Evolutionary conservation across 1,284 basidiomycete species (phyloP), one percentile per base, ranked within the genome.

Genomic region (Sphagnurus paluster): DNA sequence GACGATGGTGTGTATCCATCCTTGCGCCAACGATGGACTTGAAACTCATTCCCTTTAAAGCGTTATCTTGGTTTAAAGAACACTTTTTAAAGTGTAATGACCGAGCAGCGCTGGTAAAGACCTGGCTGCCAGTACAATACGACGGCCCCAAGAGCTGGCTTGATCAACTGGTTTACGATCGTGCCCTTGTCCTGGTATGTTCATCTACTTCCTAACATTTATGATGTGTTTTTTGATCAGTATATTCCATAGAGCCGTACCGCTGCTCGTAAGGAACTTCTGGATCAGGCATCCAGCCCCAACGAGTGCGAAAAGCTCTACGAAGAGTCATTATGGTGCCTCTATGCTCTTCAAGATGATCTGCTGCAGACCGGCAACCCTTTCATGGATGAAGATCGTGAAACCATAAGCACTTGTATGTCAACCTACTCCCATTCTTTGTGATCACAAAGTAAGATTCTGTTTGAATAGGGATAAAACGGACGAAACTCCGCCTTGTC

Each of bases 261-360:
- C 3, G 94, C 93, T 33, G 96, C 96, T 0, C 79, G 89, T 21
- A 92, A 94, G 60, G 96, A 99, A 63, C 77, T 98, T 0, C 74
- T 90, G 17, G 90, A 93, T 55, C 86, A 91, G 57, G 84, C 82
- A 21, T 68, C 66, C n/a, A 71, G 71, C 6, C 83, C 84, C 16
- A 89, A 93, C 54, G 86, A 90, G 56, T 97, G 94, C 62, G 89
- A 97, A 69, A 87, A 89, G 60, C 77, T 95, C 28, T 99, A 99
- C 68, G 95, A 98, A 62, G 93, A 93, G 52, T 93, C 93, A 0
- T 68, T 97, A 14, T 96, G 92, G 88, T 89, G 95, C 62, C 72
- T 99, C 20, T 90, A 91, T 55, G 89, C 93, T 0, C 75, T 98
- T 4, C 84, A 96, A 59, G 96, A 99, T 62, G 90, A 95, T 51